Evolutionary conservation across 768 basidiomycete species (phyloP).

Genomic region (Gymnopilus dilepis): DNA sequence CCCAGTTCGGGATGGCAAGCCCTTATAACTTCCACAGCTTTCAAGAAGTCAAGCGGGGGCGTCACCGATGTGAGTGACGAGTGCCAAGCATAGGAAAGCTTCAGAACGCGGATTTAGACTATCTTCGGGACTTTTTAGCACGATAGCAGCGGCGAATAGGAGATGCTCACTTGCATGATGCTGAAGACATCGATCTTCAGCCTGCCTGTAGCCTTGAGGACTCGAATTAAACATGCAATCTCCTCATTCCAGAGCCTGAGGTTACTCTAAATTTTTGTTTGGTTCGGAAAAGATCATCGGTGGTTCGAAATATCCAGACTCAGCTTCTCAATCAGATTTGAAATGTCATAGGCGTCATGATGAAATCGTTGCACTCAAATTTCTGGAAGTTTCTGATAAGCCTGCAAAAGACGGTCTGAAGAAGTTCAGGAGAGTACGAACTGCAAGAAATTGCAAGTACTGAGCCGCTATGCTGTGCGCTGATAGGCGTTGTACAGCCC

Average conservation of each 20-base stretch:
- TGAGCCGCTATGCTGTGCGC: not conserved
- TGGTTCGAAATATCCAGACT: not conserved
- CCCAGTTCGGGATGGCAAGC: not conserved
- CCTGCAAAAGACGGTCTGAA: not conserved
- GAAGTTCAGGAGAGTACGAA: not conserved
- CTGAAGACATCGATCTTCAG: not conserved
- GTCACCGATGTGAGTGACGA: not conserved
- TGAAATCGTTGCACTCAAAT: not conserved
- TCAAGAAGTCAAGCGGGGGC: not conserved
- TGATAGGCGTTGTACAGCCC: slow-evolving; percentile 1
- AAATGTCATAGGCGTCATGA: not conserved
- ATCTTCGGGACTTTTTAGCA: not conserved
- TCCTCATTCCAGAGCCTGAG: not conserved
- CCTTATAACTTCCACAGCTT: not conserved
- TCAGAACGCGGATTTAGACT: too few relatives aligned
- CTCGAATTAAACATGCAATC: not conserved
- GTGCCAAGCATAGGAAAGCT: not conserved
- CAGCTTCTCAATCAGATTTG: not conserved
- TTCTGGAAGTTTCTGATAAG: slow-evolving; percentile 1
- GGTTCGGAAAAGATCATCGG: not conserved
- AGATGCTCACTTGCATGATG: not conserved
- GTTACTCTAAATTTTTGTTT: not conserved
- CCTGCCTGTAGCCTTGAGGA: not conserved
- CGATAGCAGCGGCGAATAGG: not conserved
- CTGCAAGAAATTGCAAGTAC: not conserved